Evolutionary conservation across 768 basidiomycete species (phyloP).

Genomic region (Rhodotorula diobovata): DNA sequence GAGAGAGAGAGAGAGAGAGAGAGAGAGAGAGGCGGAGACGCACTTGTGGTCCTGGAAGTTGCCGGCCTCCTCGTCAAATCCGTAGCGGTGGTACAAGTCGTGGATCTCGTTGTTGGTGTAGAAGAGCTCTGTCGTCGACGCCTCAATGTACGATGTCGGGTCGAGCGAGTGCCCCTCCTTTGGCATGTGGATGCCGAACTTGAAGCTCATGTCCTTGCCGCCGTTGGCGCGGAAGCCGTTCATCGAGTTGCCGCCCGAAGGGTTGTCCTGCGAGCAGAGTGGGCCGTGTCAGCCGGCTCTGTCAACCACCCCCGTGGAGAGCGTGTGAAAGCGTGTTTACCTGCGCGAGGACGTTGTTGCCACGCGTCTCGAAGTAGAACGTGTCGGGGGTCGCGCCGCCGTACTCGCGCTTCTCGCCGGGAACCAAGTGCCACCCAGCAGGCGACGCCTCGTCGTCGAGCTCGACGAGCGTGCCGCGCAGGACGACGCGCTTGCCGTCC

Average conservation of each 20-base stretch:
- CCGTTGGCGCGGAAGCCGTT: slow-evolving; percentile 75
- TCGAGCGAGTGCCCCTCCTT: slow-evolving; percentile 56
- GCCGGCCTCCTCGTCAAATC: slow-evolving; percentile 68
- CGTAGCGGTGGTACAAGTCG: slow-evolving; percentile 58
- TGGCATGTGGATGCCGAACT: slow-evolving; percentile 67
- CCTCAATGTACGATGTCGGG: slow-evolving; percentile 71
- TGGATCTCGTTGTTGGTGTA: slow-evolving; percentile 53
- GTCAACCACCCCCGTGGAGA: too few species aligned
- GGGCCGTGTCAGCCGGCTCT: too few species aligned
- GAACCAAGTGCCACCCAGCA: slow-evolving; percentile 85
- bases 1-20: too few species aligned
- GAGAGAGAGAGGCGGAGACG: neutral
- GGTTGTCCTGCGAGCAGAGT: too few species aligned
- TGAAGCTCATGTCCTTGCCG: slow-evolving; percentile 57
- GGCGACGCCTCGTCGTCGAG: slow-evolving; percentile 60
- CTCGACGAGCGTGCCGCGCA: slow-evolving; percentile 32
- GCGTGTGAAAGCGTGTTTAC: too few species aligned
- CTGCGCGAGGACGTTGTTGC: slow-evolving; percentile 73
- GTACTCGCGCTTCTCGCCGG: slow-evolving; percentile 48
- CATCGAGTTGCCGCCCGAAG: slow-evolving; percentile 66
- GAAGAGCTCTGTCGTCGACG: slow-evolving; percentile 59
- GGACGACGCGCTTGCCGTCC: slow-evolving; percentile 33
- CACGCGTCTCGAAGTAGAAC: slow-evolving; percentile 64
- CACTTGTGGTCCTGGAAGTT: slow-evolving; percentile 78
- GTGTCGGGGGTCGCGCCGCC: slow-evolving; percentile 40